Conservation (phyloP, 2,329 filamentous ascomycete genomes). For the Neoscytalidium dimidiatum region DNA sequence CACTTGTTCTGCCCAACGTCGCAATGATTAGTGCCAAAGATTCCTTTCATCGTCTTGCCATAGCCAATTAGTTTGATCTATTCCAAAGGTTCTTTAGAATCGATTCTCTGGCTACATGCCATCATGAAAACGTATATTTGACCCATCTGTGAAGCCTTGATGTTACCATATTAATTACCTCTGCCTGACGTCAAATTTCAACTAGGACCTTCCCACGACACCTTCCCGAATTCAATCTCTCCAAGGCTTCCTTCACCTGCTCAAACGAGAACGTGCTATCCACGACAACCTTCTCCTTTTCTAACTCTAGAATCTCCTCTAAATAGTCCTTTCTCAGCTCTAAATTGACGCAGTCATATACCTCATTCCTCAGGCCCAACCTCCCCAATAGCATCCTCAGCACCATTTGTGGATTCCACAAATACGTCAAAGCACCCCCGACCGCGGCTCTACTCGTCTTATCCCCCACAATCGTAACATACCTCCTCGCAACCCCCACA, state of each 20-base stretch:
- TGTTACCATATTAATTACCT: no score
- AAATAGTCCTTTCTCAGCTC: background rate
- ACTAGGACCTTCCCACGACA: slow-evolving; percentile 10
- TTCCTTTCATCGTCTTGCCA: no score
- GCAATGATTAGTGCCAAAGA: no score
- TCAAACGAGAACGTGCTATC: background rate
- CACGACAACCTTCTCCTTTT: background rate
- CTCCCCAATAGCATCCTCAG: background rate
- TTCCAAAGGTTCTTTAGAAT: no score
- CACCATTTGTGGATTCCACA: slow-evolving; percentile 21
- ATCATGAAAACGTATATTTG: no score
- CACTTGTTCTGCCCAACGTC: no score
- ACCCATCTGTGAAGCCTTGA: no score
- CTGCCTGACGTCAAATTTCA: no score
- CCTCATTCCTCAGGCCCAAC: background rate
- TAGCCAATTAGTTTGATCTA: no score
- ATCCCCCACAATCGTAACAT: slow-evolving; percentile 44
- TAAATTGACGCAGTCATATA: slow-evolving; percentile 6
- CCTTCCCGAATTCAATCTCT: background rate
- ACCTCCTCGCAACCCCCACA: slow-evolving; percentile 36
- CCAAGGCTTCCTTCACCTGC: background rate
- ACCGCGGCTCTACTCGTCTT: slow-evolving; percentile 42
- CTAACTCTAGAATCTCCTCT: background rate
- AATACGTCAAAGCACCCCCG: slow-evolving; percentile 36
- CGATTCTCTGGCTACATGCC: no score